Base-by-base conservation (phyloP, 2,329 filamentous ascomycete species). In the Clonostachys rhizophaga region DNA sequence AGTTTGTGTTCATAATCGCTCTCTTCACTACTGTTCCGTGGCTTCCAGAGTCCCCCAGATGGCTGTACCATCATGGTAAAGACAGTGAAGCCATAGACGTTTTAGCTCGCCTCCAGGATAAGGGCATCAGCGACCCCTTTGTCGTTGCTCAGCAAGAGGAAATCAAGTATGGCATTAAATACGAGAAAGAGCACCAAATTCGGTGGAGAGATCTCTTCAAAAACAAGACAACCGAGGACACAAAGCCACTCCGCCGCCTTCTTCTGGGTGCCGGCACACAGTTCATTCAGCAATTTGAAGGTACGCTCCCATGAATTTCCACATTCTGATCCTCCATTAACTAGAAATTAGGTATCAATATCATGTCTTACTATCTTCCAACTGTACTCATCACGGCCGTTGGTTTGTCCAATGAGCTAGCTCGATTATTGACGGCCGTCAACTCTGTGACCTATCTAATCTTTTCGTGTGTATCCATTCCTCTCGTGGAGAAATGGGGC, bases 361-460 rank as follows among this genome's bases (percentile, higher is more conserved):
- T 55, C 9, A 52, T 57, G 42, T 48, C 49, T 5, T 55, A 55
- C 39, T 61, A 59, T 40, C 55, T 79, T 0, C 73, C 75, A 0
- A 74, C 70, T 0, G 71, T 80, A 0, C 58, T 79, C 1, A 78
- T 77, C 42, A 55, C 70, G 13, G 75, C 70, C 2, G 75, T 79
- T 2, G 73, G 74, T 1, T 63, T 79, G 6, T 60, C 59, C 2
- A 70, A 78, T 42, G 66, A 58, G 6, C 67, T 75, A 52, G 71
- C 76, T 1, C 67, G 76, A 5, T 59, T 80, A 0, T 63, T 81
- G 5, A 70, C 75, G 0, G 75, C 74, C 0, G 74, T 69, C 50
- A 79, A 49, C 40, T 52, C 53, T 1, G 46, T 60, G 2, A 53
- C 54, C 0, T 58, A 58, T 34, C 49, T 60, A 4, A 20, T 53